These are phyloP conservation scores for Salix koriyanagi DNA, from an alignment of 345 rosid genomes.

Conservation along the genomic window DNA sequence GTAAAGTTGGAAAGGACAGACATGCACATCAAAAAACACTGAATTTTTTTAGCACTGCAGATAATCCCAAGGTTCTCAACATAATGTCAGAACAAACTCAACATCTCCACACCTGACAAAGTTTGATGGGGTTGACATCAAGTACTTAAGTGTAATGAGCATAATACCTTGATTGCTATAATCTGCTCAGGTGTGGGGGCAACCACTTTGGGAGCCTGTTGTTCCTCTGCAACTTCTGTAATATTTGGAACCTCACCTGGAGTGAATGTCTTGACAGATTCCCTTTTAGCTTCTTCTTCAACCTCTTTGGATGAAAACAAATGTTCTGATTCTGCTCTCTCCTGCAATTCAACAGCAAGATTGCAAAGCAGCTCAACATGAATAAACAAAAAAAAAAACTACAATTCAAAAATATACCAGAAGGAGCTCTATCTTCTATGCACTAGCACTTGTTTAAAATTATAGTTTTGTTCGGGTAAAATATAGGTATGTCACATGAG, in stretches of 20 bases:
- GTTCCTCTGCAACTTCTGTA: conserved; percentile 49
- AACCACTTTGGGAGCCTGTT: conserved; percentile 64
- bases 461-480: not conserved
- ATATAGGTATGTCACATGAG: not conserved
- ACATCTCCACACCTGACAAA: not conserved
- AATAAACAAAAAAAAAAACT: not conserved
- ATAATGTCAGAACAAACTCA: not conserved
- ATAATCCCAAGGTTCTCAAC: not conserved
- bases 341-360: conserved; percentile 49
- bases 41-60: not conserved
- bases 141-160: not conserved
- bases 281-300: conserved; percentile 79
- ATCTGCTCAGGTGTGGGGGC: conserved; percentile 95
- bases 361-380: not conserved
- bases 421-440: not conserved
- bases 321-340: conserved; percentile 78
- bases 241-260: conserved; percentile 57
- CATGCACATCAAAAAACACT: not conserved
- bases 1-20: not conserved
- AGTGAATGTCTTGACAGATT: conserved; percentile 45
- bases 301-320: conserved; percentile 85
- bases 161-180: conserved; percentile 81
- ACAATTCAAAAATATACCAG: not conserved
- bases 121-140: not conserved
- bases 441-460: not conserved